These are phyloP conservation scores for Umbilicaria muhlenbergii DNA, from an alignment of 495 filamentous ascomycete species.

Conservation along the genomic window DNA sequence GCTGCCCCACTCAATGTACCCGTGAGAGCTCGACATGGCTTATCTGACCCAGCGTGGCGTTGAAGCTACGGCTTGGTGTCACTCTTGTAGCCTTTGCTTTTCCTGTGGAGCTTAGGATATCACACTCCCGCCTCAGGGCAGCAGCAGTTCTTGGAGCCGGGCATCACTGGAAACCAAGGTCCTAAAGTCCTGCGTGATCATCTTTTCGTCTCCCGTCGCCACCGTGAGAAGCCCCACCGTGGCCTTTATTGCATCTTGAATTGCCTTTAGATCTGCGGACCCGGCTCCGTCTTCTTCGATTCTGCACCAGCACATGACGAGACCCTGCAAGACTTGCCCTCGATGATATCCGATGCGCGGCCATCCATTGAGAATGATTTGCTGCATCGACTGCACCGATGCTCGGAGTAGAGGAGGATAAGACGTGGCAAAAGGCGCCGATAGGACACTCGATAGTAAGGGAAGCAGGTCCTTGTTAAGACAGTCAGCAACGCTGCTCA, in stretches of 20 bases:
- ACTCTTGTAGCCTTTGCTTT: too few relatives aligned
- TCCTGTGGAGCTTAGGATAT: not conserved
- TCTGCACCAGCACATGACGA: constrained; percentile 53
- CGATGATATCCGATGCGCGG: constrained; percentile 48
- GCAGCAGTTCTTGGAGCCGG: constrained; percentile 25
- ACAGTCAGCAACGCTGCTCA: constrained; percentile 5
- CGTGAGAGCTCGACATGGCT: too few relatives aligned
- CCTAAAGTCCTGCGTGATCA: constrained; percentile 1
- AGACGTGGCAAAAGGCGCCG: constrained; percentile 52
- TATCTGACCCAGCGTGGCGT: not conserved
- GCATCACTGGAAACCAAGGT: constrained; percentile 7
- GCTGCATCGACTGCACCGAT: constrained; percentile 36
- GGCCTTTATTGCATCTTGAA: constrained; percentile 1
- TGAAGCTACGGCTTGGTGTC: not conserved
- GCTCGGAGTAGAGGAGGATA: constrained; percentile 37
- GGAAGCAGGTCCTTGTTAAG: constrained; percentile 46
- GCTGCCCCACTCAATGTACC: too few relatives aligned
- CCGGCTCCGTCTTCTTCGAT: constrained; percentile 25
- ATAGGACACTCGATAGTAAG: constrained; percentile 45
- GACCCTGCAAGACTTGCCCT: constrained; percentile 50
- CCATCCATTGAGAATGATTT: constrained; percentile 55
- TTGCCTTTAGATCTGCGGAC: not conserved
- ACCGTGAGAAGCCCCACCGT: constrained; percentile 4
- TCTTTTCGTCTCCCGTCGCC: not conserved
- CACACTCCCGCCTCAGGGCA: constrained; percentile 3